Percentiles rank a stretch among this genome's conserved stretches.
phyloP scores from a whole-genome alignment of 306 rosid genomes.

The Dryas drummondii region DNA sequence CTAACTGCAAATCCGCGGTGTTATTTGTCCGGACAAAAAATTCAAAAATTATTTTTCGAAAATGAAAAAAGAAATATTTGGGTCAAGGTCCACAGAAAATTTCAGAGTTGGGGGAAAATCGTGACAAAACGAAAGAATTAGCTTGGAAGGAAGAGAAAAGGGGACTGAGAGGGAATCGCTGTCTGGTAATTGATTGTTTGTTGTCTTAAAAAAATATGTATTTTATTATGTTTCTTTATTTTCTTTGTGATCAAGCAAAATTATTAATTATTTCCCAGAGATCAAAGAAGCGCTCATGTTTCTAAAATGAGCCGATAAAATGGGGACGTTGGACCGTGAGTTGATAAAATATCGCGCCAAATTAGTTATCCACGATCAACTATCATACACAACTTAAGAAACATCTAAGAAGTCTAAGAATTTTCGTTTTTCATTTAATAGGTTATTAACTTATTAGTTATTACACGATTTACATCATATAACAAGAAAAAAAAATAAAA shows the following conservation, averaged over 20 bases:
- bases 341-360: neutral
- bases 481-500: too few species aligned
- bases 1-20: slow-evolving; percentile 1
- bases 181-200: neutral
- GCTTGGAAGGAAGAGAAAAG: neutral
- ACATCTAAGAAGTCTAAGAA: neutral
- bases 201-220: neutral
- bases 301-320: neutral
- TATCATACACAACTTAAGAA: neutral
- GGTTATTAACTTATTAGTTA: too few species aligned
- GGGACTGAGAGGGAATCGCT: neutral
- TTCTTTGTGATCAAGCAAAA: neutral
- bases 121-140: neutral
- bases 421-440: too few species aligned
- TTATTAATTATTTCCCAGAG: neutral
- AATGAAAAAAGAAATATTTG: neutral
- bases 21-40: neutral
- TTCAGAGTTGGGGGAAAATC: neutral
- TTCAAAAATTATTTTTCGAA: neutral
- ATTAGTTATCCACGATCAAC: neutral
- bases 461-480: too few species aligned
- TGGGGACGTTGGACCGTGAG: neutral
- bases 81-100: neutral
- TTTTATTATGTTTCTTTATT: neutral
- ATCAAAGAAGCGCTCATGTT: neutral